phyloP scores from a whole-genome alignment of 1,139 yeast genomes.

The Lodderomyces theae region DNA sequence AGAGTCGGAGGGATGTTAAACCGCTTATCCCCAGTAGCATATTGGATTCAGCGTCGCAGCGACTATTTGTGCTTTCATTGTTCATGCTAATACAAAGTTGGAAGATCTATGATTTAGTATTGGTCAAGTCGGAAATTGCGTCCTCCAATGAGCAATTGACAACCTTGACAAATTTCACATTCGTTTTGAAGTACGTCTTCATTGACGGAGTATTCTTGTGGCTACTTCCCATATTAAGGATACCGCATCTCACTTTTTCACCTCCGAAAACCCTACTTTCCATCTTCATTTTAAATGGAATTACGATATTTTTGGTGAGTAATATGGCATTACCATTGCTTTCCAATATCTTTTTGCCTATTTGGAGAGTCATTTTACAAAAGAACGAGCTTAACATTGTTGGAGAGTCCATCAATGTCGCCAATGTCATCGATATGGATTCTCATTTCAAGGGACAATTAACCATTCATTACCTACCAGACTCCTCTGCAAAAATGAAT shows the following conservation, averaged over 20 bases:
- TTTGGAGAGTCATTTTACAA: constrained; percentile 47
- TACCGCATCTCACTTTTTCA: constrained; percentile 66
- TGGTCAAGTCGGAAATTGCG: constrained; percentile 34
- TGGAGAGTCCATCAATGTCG: constrained; percentile 50
- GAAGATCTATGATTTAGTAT: constrained; percentile 70
- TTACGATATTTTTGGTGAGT: constrained; percentile 44
- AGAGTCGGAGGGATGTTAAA: background rate
- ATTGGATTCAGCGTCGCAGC: constrained; percentile 80
- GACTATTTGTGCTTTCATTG: constrained; percentile 61
- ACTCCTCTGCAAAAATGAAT: constrained; percentile 80
- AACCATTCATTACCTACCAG: constrained; percentile 86
- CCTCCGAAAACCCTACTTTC: constrained; percentile 52
- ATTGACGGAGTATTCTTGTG: constrained; percentile 72
- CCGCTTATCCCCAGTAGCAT: constrained; percentile 50
- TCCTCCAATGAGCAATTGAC: constrained; percentile 17
- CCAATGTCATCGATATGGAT: constrained; percentile 55
- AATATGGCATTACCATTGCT: constrained; percentile 36
- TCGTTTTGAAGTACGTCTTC: constrained; percentile 66
- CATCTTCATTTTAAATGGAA: constrained; percentile 31
- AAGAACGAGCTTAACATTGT: constrained; percentile 65
- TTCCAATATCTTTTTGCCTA: constrained; percentile 32
- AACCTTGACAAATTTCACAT: constrained; percentile 49
- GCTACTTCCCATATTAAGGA: constrained; percentile 66
- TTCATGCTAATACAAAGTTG: constrained; percentile 75
- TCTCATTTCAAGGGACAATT: constrained; percentile 82